Base-by-base conservation (phyloP, 75 land plant species). In the Selaginella moellendorffii region DNA sequence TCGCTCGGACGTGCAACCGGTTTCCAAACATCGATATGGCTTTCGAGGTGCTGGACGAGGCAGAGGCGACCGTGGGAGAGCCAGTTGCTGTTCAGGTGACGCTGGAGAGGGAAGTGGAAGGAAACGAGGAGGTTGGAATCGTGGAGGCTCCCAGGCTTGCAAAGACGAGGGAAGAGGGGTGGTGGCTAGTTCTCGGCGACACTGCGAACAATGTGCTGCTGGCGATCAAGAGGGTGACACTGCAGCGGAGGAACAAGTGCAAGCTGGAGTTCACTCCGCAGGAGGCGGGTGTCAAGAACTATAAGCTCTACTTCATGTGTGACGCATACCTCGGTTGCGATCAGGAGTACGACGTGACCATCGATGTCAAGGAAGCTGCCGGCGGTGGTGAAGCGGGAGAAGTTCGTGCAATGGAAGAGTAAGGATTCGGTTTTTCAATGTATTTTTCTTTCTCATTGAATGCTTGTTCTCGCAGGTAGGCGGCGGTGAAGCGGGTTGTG, bases 181-280 rank as follows among this genome's bases (percentile, higher is more conserved):
- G 97, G 97, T 90, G 92, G 92, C n/a, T 90, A 28, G 88, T 90
- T 18, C 81, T 91, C 27, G 92, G 97, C 27, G 97, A 91, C 54
- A 67, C 70, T 31, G 76, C 74, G 54, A 80, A 58, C 63, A 87
- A 91, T 69, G 82, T 80, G 56, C 29, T 91, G 75, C 76, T 84
- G 52, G 92, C 84, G 20, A 84, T 91, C 53, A 91, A 84, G 72
- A 78, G 88, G 54, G 82, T 91, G 12, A 62, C 85, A 0, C 74
- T 91, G 53, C 85, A 84, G 54, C 73, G 97, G 54, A 80, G 73
- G 69, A 63, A 75, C 0, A 84, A 74, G 53, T 79, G 82, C 52
- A 82, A 84, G 72, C 79, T 91, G 46, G 84, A 80, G 1, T 84
- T 91, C 63, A 60, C 79, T 56, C 88, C 97, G 18, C 23, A 69